Conservation (phyloP, 2,329 filamentous ascomycete species). For the Davidsoniella australis region DNA sequence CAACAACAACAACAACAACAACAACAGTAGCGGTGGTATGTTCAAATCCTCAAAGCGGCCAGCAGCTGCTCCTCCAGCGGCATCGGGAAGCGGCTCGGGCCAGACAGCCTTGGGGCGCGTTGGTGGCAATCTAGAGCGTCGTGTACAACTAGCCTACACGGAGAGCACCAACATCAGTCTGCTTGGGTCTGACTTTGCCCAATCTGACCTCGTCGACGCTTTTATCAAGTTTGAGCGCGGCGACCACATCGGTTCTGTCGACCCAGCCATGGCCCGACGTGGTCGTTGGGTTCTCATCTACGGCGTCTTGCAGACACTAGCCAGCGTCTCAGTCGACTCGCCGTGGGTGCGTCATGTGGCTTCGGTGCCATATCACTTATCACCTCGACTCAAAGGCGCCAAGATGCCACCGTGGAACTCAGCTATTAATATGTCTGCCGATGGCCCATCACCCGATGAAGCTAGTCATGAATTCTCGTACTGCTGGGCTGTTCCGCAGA, state of each 20-base stretch:
- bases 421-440: neutral
- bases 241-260: constrained; percentile 31
- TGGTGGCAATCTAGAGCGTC: constrained; percentile 25
- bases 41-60: constrained; percentile 17
- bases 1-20: neutral
- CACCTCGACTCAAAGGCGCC: constrained; percentile 33
- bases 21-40: constrained; percentile 13
- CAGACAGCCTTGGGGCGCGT: constrained; percentile 8
- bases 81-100: constrained; percentile 6
- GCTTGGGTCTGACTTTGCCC: constrained; percentile 32
- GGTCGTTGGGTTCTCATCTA: constrained; percentile 47
- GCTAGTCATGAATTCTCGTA: constrained; percentile 33
- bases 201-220: constrained; percentile 36
- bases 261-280: constrained; percentile 37
- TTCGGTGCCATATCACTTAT: constrained; percentile 39
- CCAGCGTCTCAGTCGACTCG: constrained; percentile 40
- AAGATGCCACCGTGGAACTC: constrained; percentile 38
- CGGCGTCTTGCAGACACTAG: constrained; percentile 40
- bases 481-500: constrained; percentile 31
- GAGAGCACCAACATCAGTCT: constrained; percentile 43
- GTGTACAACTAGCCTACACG: constrained; percentile 38
- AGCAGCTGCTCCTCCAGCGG: neutral
- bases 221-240: constrained; percentile 40
- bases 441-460: constrained; percentile 17
- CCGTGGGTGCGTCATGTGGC: constrained; percentile 34